These are phyloP conservation scores for Venturia pyrina DNA, from an alignment of 2,329 filamentous ascomycete genomes.

Conservation along the genomic window DNA sequence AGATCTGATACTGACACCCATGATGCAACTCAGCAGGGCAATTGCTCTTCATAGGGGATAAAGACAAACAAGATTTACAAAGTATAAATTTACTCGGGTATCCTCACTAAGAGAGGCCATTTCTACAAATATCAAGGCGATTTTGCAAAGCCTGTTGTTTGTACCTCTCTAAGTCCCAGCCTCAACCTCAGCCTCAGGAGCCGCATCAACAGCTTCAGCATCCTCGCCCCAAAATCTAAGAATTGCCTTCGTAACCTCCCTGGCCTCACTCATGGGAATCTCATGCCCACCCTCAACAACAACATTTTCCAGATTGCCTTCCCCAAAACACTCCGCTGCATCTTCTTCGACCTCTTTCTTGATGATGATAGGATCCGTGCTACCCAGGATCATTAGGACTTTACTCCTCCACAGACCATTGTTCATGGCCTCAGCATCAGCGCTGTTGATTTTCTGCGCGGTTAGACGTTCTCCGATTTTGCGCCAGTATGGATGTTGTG, in stretches of 20 bases:
- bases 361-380: constrained; percentile 57
- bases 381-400: constrained; percentile 56
- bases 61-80: too few species aligned
- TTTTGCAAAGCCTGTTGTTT: too few species aligned
- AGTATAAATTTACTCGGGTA: too few species aligned
- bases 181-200: neutral
- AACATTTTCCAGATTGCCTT: constrained; percentile 46
- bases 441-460: constrained; percentile 26
- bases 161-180: neutral
- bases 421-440: constrained; percentile 20
- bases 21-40: too few species aligned
- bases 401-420: constrained; percentile 35
- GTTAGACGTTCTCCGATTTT: constrained; percentile 43
- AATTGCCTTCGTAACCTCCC: constrained; percentile 48
- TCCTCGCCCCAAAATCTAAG: constrained; percentile 28
- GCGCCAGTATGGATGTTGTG: constrained; percentile 52
- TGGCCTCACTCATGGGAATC: constrained; percentile 52
- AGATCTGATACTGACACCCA: neutral
- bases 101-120: too few species aligned
- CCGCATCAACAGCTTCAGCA: neutral
- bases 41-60: too few species aligned
- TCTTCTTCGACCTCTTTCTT: constrained; percentile 55
- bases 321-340: constrained; percentile 45
- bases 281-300: constrained; percentile 59
- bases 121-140: too few species aligned